A percentile compares a stretch with the other conserved stretches of the same genome.
These are phyloP conservation scores for Alloteropsis semialata DNA, from an alignment of 176 grass and related monocot species.

Conservation along the genomic window DNA sequence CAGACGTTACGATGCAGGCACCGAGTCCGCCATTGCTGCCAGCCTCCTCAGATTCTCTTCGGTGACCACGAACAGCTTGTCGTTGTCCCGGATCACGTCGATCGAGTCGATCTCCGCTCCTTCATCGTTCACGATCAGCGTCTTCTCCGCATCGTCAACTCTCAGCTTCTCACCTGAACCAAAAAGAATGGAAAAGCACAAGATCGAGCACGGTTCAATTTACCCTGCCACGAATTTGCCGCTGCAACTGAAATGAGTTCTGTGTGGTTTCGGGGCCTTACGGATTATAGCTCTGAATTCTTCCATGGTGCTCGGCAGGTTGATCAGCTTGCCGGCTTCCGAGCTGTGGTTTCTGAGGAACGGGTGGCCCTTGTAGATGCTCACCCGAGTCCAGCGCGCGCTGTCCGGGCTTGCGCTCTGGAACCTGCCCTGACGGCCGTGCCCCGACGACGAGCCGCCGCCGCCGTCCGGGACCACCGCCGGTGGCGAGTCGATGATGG, in stretches of 20 bases:
- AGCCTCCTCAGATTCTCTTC: conserved; percentile 37
- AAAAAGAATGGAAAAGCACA: not conserved
- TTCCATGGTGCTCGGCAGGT: conserved; percentile 69
- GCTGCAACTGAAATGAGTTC: not conserved
- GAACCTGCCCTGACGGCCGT: not conserved
- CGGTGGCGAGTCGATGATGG: conserved; percentile 34
- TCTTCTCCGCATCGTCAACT: conserved; percentile 27
- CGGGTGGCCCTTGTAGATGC: conserved; percentile 78
- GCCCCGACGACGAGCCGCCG: not conserved
- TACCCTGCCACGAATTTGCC: not conserved
- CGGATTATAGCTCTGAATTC: conserved; percentile 58
- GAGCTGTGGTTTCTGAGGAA: conserved; percentile 52
- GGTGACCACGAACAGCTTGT: conserved; percentile 68
- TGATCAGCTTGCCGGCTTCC: conserved; percentile 69
- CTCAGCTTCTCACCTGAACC: conserved; percentile 67
- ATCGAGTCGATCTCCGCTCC: conserved; percentile 71
- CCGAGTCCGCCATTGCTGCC: conserved; percentile 3
- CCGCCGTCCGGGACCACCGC: not conserved
- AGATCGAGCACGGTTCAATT: not conserved
- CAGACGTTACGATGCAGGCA: not conserved
- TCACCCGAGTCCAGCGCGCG: conserved; percentile 46
- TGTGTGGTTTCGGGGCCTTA: conserved; percentile 1
- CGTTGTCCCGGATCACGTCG: conserved; percentile 82
- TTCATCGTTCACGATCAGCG: conserved; percentile 55
- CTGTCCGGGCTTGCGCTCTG: conserved; percentile 12